Evolutionary conservation across 208 protist species (phyloP).

Genomic region (Phytomonas sp.): DNA sequence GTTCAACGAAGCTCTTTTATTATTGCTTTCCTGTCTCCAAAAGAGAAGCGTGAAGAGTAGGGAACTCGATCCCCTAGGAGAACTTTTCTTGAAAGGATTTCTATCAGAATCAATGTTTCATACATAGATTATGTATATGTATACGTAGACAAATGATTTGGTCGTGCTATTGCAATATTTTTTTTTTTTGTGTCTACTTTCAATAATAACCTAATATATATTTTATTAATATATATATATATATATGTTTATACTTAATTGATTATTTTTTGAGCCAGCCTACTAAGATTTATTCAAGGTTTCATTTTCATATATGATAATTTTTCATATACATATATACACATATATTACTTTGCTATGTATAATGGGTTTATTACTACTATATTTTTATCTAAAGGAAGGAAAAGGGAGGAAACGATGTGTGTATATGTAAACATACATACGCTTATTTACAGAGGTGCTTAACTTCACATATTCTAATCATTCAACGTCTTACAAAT

Average conservation of each 20-base stretch:
- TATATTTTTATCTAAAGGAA: constrained; percentile 3
- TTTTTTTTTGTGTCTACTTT: background rate
- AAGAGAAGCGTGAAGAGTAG: background rate
- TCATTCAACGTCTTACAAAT: background rate
- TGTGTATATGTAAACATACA: background rate
- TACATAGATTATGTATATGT: constrained; percentile 3
- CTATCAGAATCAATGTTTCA: background rate
- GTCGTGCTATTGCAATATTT: background rate
- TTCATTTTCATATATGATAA: background rate
- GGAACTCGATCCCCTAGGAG: background rate
- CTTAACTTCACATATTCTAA: background rate
- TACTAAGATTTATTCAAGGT: constrained; percentile 1
- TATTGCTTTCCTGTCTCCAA: background rate
- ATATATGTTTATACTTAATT: constrained; percentile 5
- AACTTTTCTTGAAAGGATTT: background rate
- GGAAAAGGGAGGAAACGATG: background rate
- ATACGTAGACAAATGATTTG: background rate
- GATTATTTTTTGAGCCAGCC: background rate
- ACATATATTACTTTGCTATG: constrained; percentile 4
- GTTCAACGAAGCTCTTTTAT: background rate
- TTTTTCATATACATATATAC: constrained; percentile 8
- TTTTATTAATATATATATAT: constrained; percentile 4
- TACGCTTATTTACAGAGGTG: background rate
- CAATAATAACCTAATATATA: background rate
- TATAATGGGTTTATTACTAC: constrained; percentile 1